Base-by-base conservation (phyloP, 177 flowering plant species). In the Tripterygium wilfordii region DNA sequence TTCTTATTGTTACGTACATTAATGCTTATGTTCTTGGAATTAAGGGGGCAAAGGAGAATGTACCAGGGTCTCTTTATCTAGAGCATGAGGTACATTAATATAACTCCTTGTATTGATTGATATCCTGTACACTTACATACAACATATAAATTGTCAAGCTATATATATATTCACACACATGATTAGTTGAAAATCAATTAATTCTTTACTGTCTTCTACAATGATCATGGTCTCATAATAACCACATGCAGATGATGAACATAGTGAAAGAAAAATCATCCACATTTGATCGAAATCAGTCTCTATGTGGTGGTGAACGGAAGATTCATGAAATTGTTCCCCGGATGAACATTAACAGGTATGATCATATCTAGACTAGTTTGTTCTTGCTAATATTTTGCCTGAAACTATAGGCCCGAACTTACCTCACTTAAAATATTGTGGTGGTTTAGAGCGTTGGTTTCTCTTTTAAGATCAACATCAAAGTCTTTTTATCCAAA, bases 41-140 rank as follows among this genome's bases (percentile, higher is more conserved):
- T 30, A 47, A 76, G 85, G 72, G 51, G 29, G 49, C 54, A 33
- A 74, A 78, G 54, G 80, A 77, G 62, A 79, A 81, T 35, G 47
- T 36, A 33, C 50, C 54, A 13, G 54, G 48, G 48, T 49, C 64
- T 41, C 51, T 61, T 37, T 57, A 49, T 33, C 65, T 57, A 45
- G 61, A 56, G 5, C 45, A 51, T 48, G 53, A 46, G 77, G 82
- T 72, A 70, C 55, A 51, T 49, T 46, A 16, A 20, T 5, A 40
- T 8, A 1, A 23, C n/a, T 28, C 35, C n/a, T 3, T 29, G 10
- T 28, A 36, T 36, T 15, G 4, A n/a, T 36, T 36, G 42, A 19
- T 18, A 8, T 8, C 23, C 21, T 15, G 42, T n/a, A 39, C 18
- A 3, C 15, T 23, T 8, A n/a, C n/a, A n/a, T n/a, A n/a, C 23